Percentiles rank a stretch among this genome's conserved stretches.
Conservation (phyloP, 1,284 basidiomycete species). For the Boletus mariae region DNA sequence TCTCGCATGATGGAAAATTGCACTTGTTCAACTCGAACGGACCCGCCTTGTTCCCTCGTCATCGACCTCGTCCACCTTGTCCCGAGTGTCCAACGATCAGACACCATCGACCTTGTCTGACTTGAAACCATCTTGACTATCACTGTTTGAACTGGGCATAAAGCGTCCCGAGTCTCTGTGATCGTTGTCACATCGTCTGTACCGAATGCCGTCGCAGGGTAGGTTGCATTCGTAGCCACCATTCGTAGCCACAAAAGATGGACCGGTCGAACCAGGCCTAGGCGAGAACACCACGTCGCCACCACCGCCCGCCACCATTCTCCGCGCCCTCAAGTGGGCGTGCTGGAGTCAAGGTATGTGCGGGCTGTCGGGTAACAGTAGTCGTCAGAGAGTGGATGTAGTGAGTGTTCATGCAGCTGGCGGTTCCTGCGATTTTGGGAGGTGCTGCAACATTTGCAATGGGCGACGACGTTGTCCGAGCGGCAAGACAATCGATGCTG, state of each 20-base stretch:
- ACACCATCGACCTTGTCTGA: background rate
- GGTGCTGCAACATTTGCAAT: background rate
- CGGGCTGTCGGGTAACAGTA: slow-evolving; percentile 4
- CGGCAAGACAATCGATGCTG: background rate
- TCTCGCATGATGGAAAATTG: background rate
- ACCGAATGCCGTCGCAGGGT: slow-evolving; percentile 2
- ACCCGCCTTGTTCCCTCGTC: background rate
- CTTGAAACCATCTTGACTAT: background rate
- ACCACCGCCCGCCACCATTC: slow-evolving; percentile 12
- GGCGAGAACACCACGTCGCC: background rate
- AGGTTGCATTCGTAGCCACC: too few relatives aligned
- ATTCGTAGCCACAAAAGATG: background rate
- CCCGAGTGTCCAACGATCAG: background rate
- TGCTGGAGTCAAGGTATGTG: slow-evolving; percentile 11
- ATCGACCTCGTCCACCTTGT: background rate
- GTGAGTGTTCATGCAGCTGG: too few relatives aligned
- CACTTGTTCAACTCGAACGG: background rate
- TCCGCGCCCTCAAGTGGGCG: slow-evolving; percentile 20
- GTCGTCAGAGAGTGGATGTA: too few relatives aligned
- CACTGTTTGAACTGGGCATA: background rate
- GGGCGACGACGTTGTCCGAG: background rate
- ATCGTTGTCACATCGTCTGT: slow-evolving; percentile 2
- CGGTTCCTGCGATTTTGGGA: background rate
- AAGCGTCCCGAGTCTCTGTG: slow-evolving; percentile 1
- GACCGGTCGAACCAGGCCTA: slow-evolving; percentile 2